phyloP scores from a whole-genome alignment of 306 rosid species.

The Pyrus bretschneideri region DNA sequence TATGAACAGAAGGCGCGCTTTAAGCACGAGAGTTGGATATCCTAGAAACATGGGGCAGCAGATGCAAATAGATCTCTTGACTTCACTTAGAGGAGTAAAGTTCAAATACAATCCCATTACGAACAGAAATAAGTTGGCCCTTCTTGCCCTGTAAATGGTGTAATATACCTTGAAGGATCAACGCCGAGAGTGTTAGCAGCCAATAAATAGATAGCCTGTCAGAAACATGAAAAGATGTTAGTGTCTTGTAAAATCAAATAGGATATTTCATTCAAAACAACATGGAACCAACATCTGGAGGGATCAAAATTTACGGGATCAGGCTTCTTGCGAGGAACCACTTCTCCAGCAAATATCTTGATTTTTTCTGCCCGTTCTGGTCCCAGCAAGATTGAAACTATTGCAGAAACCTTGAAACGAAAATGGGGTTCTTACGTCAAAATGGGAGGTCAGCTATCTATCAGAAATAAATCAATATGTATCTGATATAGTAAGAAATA shows the following conservation, averaged over 20 bases:
- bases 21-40: not conserved
- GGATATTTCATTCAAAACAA: not conserved
- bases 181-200: slow-evolving; percentile 81
- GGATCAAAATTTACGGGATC: slow-evolving; percentile 64
- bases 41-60: not conserved
- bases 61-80: not conserved
- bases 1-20: not conserved
- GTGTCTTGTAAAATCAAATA: not conserved
- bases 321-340: slow-evolving; percentile 97
- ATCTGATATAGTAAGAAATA: not conserved
- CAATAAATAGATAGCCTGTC: slow-evolving; percentile 80
- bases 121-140: not conserved
- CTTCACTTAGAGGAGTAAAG: not conserved
- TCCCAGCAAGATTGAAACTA: slow-evolving; percentile 83
- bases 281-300: slow-evolving; percentile 5
- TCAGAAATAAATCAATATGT: not conserved
- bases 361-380: slow-evolving; percentile 84
- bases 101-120: not conserved
- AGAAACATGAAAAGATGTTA: slow-evolving; percentile 21
- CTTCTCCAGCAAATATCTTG: slow-evolving; percentile 93
- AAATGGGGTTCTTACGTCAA: slow-evolving; percentile 18
- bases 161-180: slow-evolving; percentile 85
- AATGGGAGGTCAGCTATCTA: not conserved
- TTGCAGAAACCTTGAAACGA: slow-evolving; percentile 78
- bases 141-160: not conserved